Base-by-base conservation (phyloP, 768 basidiomycete genomes). In the Suillus luteus region DNA sequence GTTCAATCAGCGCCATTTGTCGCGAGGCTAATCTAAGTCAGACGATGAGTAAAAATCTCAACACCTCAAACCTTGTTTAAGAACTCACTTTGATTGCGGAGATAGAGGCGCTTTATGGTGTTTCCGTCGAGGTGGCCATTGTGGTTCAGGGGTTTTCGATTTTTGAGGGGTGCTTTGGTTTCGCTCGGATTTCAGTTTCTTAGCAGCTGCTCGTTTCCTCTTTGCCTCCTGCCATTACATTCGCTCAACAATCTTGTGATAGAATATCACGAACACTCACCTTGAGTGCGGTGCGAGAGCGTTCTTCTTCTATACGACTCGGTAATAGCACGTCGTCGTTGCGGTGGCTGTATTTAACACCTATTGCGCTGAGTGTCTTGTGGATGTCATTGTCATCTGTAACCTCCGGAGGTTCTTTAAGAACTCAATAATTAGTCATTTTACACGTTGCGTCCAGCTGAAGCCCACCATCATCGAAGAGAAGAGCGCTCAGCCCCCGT, bases 321-420 rank as follows among this genome's bases (percentile, higher is more conserved):
- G 88, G 84, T 9, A 81, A 79, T 15, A 94, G 78, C 15, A 93
- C 78, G 22, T 88, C 83, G 60, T 91, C 88, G 65, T 94, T 93
- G 27, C 83, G 81, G 69, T 93, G 92, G 38, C 84, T 89, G 66
- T 93, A 94, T 59, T 80, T 82, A 5, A 91, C 85, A 2, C 90
- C 90, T 33, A 86, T 80, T 9, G 81, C 79, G 62, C 79, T 82
- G 19, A 93, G 78, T 0, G 85, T 83, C 67, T 79, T 83, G 64
- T 86, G 80, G 80, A 84, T 83, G 24, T 77, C 79, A 55, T 85
- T 79, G 62, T 85, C 78, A 60, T 83, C 79, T 19, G 70, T 71
- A 14, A 71, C 64, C 63, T 79, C 68, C 33, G 82, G 77, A 44
- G 79, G 75, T 31, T 80, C 84, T 82, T 58, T 66, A 63, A 27